Evolutionary conservation across 1,284 basidiomycete species (phyloP), one percentile per base, ranked within the genome.

Genomic region (Phlebopus sp.): DNA sequence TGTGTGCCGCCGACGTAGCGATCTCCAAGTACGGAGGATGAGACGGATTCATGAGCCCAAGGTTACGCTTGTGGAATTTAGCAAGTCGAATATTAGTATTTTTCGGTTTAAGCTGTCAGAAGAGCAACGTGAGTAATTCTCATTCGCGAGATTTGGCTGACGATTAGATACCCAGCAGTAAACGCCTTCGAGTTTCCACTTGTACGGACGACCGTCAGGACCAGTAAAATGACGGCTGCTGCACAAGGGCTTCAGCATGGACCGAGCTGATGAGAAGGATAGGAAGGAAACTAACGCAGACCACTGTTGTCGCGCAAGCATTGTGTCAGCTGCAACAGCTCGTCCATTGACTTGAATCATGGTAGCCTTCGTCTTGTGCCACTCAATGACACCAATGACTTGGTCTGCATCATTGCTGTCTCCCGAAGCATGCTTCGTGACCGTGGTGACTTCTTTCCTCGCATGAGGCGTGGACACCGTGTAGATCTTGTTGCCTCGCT

Each of bases 151-250:
- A 17, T 23, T 17, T 36, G 2, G n/a, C 3, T 8, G 18, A 13
- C 13, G 27, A n/a, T 27, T 21, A 52, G 55, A 35, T 59, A 62
- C 62, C 51, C 52, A 60, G 32, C 54, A 62, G 18, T 63, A 44
- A 9, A 48, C 46, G 1, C 46, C 31, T 15, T 59, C 58, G 1
- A 65, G 44, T 35, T 64, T 65, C 61, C 61, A 67, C 23, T 66
- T 63, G 38, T 63, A 67, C 35, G 21, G 43, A 19, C 21, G 47
- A n/a, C 52, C 57, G 23, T 63, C 61, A 0, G 64, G 64, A 19
- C 61, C 61, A 40, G 36, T n/a, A 35, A 66, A 63, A 46, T 53
- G 59, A 11, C 61, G 61, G 3, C 63, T 56, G 32, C 61, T 67
- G 45, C 15, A 37, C 2, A 49, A 31, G 31, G 11, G 35, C 27